phyloP scores from a whole-genome alignment of 768 basidiomycete genomes.

The Paxillus ammoniavirescens region DNA sequence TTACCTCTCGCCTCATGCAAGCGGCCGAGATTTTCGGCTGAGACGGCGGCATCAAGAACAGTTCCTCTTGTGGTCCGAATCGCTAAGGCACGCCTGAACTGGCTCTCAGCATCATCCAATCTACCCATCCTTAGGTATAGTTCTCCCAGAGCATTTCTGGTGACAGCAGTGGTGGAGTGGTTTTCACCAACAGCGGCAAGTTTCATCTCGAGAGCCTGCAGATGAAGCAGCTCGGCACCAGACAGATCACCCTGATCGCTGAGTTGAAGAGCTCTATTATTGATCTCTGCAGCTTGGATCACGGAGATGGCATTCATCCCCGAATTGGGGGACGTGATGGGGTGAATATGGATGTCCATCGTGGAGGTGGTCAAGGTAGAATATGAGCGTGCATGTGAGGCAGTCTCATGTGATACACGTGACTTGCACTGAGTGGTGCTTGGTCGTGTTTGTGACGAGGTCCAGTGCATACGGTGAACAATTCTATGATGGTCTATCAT shows the following conservation, averaged over 20 bases:
- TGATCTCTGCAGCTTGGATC: conserved; percentile 14
- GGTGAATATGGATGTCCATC: background rate
- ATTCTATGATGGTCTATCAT: conserved; percentile 27
- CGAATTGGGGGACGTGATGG: background rate
- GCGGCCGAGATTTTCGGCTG: conserved; percentile 37
- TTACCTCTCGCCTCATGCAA: conserved; percentile 36
- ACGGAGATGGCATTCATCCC: background rate
- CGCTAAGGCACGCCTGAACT: conserved; percentile 31
- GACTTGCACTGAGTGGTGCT: conserved; percentile 21
- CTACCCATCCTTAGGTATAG: conserved; percentile 34
- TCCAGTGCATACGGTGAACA: conserved; percentile 15
- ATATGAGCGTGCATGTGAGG: too few relatives aligned
- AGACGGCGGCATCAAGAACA: conserved; percentile 34
- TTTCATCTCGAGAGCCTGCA: conserved; percentile 31
- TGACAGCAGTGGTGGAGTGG: conserved; percentile 26
- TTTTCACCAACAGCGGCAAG: conserved; percentile 22
- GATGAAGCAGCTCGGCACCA: too few relatives aligned
- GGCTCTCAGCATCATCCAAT: conserved; percentile 37
- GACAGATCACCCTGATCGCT: conserved; percentile 17
- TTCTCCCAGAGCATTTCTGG: conserved; percentile 28
- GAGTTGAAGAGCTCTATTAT: conserved; percentile 20
- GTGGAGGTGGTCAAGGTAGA: background rate
- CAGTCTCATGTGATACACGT: background rate
- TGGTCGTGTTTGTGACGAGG: conserved; percentile 20
- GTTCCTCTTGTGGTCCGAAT: conserved; percentile 24